Evolutionary conservation across 2,329 filamentous ascomycete species (phyloP), one percentile per base, ranked within the genome.

Genomic region (Cladophialophora chaetospira): DNA sequence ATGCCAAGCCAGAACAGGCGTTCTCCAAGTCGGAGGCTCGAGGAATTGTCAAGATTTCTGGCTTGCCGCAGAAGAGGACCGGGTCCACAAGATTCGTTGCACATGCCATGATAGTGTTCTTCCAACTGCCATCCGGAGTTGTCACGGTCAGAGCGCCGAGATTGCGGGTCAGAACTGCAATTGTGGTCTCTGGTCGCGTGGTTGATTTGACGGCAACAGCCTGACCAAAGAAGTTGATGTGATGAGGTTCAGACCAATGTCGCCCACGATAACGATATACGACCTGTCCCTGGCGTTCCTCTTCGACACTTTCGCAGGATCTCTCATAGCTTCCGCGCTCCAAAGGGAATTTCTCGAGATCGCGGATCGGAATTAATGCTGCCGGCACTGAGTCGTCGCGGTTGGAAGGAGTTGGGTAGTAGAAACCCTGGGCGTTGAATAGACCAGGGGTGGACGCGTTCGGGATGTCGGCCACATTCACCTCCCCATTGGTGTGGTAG

Each of bases 171-270:
- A 63, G 29, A 2, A 63, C 47, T 13, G 60, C 60, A 26, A 63
- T 57, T 6, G 50, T 57, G 4, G 55, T 50, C 11, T 57, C 60
- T 26, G 60, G 60, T 9, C 31, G 40, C 9, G 60, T 63, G 2
- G 28, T 38, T 4, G 60, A 60, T 43, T 58, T 60, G 15, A 29
- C 21, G 28, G 45, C 38, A 3, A 63, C 53, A 6, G 46, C 40
- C 4, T 48, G 50, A 19, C 54, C 54, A 33, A 60, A 53, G 36
- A 53, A 60, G 47, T 53, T 58, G 38, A 63, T 23, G 51, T 63
- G 60, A 25, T 63, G 60, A 38, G 36, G n/a, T n/a, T n/a, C n/a
- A n/a, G n/a, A n/a, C n/a, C n/a, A n/a, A n/a, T n/a, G n/a, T n/a
- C n/a, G n/a, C n/a, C 29, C 29, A 13, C 13, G 8, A 13, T 33